phyloP scores from a whole-genome alignment of 495 filamentous ascomycete species.

The Xylaria castorea region DNA sequence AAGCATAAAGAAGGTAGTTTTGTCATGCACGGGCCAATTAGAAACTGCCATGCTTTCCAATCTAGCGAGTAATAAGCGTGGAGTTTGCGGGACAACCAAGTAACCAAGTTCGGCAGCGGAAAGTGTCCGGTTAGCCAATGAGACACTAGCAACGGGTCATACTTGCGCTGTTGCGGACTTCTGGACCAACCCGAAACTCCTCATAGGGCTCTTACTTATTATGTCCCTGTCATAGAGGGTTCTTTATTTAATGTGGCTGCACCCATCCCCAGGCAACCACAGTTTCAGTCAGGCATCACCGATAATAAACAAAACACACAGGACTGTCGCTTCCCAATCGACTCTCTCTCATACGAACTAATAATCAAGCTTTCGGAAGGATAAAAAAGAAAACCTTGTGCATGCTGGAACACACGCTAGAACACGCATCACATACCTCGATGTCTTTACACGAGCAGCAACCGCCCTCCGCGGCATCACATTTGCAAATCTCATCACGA shows the following conservation, averaged over 20 bases:
- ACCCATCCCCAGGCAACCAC: constrained; percentile 6
- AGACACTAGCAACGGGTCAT: not conserved
- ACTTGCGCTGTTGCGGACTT: constrained; percentile 5
- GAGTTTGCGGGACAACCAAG: not conserved
- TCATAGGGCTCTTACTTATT: not conserved
- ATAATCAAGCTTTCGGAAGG: not conserved
- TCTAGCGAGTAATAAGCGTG: not conserved
- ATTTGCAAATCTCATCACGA: constrained; percentile 14
- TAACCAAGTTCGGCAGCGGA: not conserved
- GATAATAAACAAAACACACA: not conserved
- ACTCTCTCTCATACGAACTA: not conserved
- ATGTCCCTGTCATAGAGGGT: not conserved
- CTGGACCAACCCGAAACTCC: constrained; percentile 10
- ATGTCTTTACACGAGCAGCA: constrained; percentile 1
- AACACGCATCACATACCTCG: not conserved
- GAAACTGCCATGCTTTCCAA: not conserved
- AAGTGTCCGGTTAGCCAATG: constrained; percentile 6
- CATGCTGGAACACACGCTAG: not conserved
- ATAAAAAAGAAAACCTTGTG: not conserved
- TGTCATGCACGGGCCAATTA: constrained; percentile 9
- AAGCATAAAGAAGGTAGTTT: not conserved
- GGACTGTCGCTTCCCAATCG: not conserved
- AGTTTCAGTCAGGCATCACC: not conserved
- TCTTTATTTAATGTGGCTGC: constrained; percentile 15
- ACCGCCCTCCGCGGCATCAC: not conserved